Evolutionary conservation across 192 early-diverging fungal genomes (phyloP), one percentile per base, ranked within the genome.

Genomic region (Dissophora globulifera): DNA sequence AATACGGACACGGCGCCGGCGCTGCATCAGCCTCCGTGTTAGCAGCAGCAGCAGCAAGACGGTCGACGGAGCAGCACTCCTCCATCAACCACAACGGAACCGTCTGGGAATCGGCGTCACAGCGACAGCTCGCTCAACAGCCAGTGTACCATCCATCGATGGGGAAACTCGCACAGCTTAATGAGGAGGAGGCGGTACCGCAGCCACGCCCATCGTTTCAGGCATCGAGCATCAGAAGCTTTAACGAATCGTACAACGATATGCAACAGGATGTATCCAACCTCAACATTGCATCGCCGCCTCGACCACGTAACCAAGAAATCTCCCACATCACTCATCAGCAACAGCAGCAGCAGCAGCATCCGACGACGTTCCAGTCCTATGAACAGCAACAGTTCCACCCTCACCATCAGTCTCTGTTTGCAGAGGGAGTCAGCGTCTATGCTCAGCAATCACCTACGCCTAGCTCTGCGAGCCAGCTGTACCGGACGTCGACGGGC

Each of bases 231-330:
- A 55, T n/a, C 22, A 58, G 57, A 22, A 50, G 50, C 47, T 49
- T 46, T 16, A 32, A 67, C 23, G 33, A 49, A 13, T 42, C 53
- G n/a, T 48, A 23, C 29, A 35, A 40, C 16, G 72, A 67, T 50
- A 60, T 76, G 29, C 72, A 76, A 15, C 55, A 67, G 10, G 63
- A 76, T 25, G 72, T 67, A 6, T 65, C 72, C 20, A 76, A 46
- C 38, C 72, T 76, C 51, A 66, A 62, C 31, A 76, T 76, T 26
- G 58, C 72, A n/a, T 76, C 72, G 7, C 72, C 72, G 42, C 64
- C 58, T 49, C 56, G 72, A 49, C 35, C 42, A 56, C 49, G 72
- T 35, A 48, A 22, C 8, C 32, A 67, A 29, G 72, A 66, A 22
- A 60, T 33, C 31, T 8, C 30, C 33, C 31, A 25, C 20, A 29